Base-by-base conservation (phyloP, 208 protist genomes). In the Crithidia bombi region DNA sequence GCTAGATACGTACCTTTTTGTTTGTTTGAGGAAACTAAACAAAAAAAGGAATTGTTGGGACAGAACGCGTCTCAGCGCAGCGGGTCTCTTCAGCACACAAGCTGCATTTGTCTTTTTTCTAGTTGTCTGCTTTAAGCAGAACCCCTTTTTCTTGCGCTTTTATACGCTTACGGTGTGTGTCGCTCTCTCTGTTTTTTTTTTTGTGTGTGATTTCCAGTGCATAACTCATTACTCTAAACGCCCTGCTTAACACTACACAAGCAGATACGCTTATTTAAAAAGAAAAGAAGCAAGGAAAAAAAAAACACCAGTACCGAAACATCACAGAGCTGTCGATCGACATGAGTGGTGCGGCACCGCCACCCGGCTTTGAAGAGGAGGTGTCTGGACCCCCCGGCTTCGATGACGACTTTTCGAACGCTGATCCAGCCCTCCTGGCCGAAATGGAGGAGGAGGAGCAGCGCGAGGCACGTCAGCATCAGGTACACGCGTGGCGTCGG, bases 401-500 rank as follows among this genome's bases (percentile, higher is more conserved):
- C 43, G 65, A 70, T 41, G 71, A 82, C 23, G 63, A 58, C 39
- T 44, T 69, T 19, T 66, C 43, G 35, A 61, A 58, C 30, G 63
- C 54, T 10, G 64, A 70, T 46, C 63, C 71, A 10, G 55, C 63
- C 21, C 62, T 86, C 23, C 56, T 83, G 5, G 65, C 59, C 3
- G 78, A 82, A 65, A 50, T 87, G 44, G 58, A 82, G 41, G 78
- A 80, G 67, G 82, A 84, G 30, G 73, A 86, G 56, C 67, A 69
- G 36, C 26, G 47, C 17, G 79, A 87, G 62, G 65, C 59, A 50
- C 66, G 70, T 49, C 78, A 85, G 39, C 58, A 55, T 61, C 75
- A 71, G 33, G 84, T 92, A 39, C 57, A 73, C 10, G 80, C 79
- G 64, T 97, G 92, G 92, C 79, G 87, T 30, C 72, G 73, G 32